phyloP scores from a whole-genome alignment of 1,139 yeast species.

The Geotrichum cucujoidarum region DNA sequence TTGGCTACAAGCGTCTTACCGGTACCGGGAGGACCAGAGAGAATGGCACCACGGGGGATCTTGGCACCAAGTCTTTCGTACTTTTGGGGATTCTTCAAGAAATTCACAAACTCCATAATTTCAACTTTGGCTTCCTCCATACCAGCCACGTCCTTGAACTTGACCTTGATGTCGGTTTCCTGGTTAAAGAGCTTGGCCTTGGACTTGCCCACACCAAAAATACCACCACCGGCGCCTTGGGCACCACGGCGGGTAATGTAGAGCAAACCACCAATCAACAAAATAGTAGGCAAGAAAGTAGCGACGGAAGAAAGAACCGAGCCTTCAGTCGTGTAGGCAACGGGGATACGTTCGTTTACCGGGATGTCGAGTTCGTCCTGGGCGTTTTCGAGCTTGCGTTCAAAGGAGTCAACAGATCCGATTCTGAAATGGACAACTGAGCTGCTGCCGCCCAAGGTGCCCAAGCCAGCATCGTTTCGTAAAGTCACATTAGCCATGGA shows the following conservation, averaged over 20 bases:
- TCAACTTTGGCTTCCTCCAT: constrained; percentile 95
- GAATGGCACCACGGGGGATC: constrained; percentile 94
- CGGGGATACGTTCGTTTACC: constrained; percentile 69
- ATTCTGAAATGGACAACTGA: constrained; percentile 55
- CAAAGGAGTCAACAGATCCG: constrained; percentile 87
- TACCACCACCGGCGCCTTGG: constrained; percentile 41
- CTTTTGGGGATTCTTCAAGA: constrained; percentile 83
- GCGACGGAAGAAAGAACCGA: constrained; percentile 54
- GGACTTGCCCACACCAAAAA: constrained; percentile 60
- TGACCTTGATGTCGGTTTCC: constrained; percentile 80
- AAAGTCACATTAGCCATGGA: constrained; percentile 56
- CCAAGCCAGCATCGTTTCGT: constrained; percentile 22
- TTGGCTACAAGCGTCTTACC: constrained; percentile 95
- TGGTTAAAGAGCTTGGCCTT: constrained; percentile 89
- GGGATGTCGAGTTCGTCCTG: constrained; percentile 71
- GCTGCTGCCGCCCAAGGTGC: constrained; percentile 26
- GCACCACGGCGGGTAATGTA: constrained; percentile 64
- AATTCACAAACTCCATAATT: constrained; percentile 94
- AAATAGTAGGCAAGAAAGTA: constrained; percentile 74
- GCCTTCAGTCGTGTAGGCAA: constrained; percentile 61
- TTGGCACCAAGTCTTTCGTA: constrained; percentile 91
- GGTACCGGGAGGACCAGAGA: constrained; percentile 98
- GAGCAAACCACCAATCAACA: constrained; percentile 80
- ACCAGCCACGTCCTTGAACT: constrained; percentile 93
- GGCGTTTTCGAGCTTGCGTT: constrained; percentile 67